Base-by-base conservation (phyloP, 2,329 filamentous ascomycete genomes). In the Penicillium hesseltinei region DNA sequence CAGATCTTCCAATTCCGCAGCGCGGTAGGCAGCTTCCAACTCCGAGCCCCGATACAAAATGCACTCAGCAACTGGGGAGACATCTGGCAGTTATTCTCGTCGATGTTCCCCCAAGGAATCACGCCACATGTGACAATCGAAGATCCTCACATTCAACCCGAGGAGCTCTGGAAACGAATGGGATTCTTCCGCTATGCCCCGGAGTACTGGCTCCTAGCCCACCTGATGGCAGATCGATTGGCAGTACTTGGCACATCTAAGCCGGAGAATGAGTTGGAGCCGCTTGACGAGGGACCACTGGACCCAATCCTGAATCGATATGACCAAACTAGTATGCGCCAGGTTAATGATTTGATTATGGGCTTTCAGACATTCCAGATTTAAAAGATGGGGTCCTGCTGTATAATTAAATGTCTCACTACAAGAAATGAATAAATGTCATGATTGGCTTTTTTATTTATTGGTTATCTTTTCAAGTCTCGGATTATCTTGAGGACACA, bases 271-370 rank as follows among this genome's bases (percentile, higher is more conserved):
- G 56, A 56, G 9, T 15, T 55, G 21, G 46, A 42, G 6, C 45
- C 46, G 21, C 35, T 57, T 31, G 55, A 54, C 8, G 51, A 63
- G 35, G 56, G 62, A 2, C 55, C 59, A 0, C 23, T 62, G 25
- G 25, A 73, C 48, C 69, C 70, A 8, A 71, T 75, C 19, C 56
- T 75, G 31, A 63, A 67, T 36, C 66, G 73, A 57, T 76, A 74
- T 58, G 73, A 76, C 54, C 72, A 77, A 54, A 76, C 74, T 0
- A 75, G 73, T 55, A 75, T 76, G 74, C 67, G 69, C 6, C 74
- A 77, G 54, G 68, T 76, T 11, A 76, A 76, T 52, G 69, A 74
- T 40, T 58, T 75, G n/a, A 76, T 76, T 23, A 66, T 66, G 42
- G 69, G 67, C 1, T 75, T 75, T 51, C 67, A 72, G 45, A 69